Percentiles rank a stretch among this genome's conserved stretches.
phyloP scores from a whole-genome alignment of 1,139 yeast genomes.

The Meyerozyma athensensis region DNA sequence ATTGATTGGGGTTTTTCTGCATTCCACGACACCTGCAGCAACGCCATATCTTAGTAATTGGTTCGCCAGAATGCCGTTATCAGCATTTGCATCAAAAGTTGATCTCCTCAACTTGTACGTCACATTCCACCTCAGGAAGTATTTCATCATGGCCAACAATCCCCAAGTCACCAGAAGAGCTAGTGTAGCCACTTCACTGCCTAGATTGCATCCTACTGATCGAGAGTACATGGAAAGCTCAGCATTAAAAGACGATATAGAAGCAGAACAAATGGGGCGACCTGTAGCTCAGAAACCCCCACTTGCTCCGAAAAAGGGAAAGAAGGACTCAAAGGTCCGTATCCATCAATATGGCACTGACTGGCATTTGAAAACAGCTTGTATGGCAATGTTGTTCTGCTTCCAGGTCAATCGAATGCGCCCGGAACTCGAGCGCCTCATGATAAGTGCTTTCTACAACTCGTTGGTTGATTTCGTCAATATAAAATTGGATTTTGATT shows the following conservation, averaged over 20 bases:
- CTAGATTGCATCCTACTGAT: slow-evolving; percentile 5
- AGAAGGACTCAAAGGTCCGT: slow-evolving; percentile 42
- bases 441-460: slow-evolving; percentile 65
- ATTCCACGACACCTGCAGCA: slow-evolving; percentile 35
- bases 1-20: slow-evolving; percentile 60
- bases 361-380: slow-evolving; percentile 75
- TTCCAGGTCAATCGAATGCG: slow-evolving; percentile 49
- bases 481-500: slow-evolving; percentile 71
- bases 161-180: slow-evolving; percentile 20
- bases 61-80: slow-evolving; percentile 43
- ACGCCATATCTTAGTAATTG: slow-evolving; percentile 50
- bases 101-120: slow-evolving; percentile 59
- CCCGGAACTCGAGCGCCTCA: slow-evolving; percentile 25
- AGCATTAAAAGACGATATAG: slow-evolving; percentile 15
- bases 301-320: slow-evolving; percentile 15
- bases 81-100: slow-evolving; percentile 42
- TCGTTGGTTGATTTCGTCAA: slow-evolving; percentile 77
- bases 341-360: slow-evolving; percentile 67
- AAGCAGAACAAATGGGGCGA: slow-evolving; percentile 9
- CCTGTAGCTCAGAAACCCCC: slow-evolving; percentile 7
- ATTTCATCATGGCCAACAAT: slow-evolving; percentile 32
- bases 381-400: slow-evolving; percentile 51
- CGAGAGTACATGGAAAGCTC: slow-evolving; percentile 16
- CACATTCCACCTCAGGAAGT: slow-evolving; percentile 53
- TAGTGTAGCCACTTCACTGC: slow-evolving; percentile 6